Base-by-base conservation (phyloP, 2,329 filamentous ascomycete genomes). In the Diaporthe vaccinii region DNA sequence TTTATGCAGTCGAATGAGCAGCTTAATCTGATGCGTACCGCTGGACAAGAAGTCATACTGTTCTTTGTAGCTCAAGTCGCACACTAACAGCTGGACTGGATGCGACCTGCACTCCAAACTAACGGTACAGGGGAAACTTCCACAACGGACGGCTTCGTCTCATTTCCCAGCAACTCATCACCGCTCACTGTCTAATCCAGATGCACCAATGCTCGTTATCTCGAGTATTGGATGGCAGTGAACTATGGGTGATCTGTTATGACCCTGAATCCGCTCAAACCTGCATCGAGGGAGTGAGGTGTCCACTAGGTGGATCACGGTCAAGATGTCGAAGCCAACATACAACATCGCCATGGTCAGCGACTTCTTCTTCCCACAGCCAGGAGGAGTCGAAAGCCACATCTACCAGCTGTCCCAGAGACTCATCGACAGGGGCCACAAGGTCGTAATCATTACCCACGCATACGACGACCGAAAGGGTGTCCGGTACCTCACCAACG, bases 361-460 rank as follows among this genome's bases (percentile, higher is more conserved):
- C 90, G 97, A 99, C 88, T 98, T 98, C 90, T 99, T 99, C 92
- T 99, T 97, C 83, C 97, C 97, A 20, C 96, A 98, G 82, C 96
- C 97, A 71, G 96, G 97, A 82, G 97, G 97, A 80, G 92, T 99
- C 78, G 97, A 99, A 87, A 98, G 95, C 84, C 97, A 99, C 85
- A 98, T 99, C 80, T 99, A 99, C 87, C 97, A 99, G 84, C 89
- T 99, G 55, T 97, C 96, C 44, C 95, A 94, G 74, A 99, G 98
- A 89, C 91, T 99, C 79, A 95, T 98, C 79, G 96, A 99, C 84
- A 94, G 97, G 55, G 97, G 97, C 55, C 97, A 99, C 88, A 98
- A 98, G 86, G 96, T 99, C 80, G 95, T 99, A 78, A 94, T 99
- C 82, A 97, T 99, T 81, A 99, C 97, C 0, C 97, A 99, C 84